A percentile compares a stretch with the other conserved stretches of the same genome.
Conservation (phyloP, 2,329 filamentous ascomycete genomes). For the Grosmannia clavigera region DNA sequence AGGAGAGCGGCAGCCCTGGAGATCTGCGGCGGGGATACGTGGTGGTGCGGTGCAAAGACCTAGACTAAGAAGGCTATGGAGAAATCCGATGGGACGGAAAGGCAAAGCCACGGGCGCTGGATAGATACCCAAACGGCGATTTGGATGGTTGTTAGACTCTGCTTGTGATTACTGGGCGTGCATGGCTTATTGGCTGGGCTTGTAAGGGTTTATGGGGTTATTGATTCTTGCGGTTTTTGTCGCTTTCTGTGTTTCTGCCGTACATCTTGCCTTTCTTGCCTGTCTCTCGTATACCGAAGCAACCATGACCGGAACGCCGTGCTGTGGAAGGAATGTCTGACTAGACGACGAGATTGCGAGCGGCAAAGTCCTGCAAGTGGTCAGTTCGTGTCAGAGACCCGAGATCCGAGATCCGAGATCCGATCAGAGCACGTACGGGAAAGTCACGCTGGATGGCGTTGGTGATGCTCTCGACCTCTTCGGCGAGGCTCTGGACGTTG, state of each 20-base stretch:
- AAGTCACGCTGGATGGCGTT: conserved; percentile 70
- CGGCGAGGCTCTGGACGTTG: conserved; percentile 74
- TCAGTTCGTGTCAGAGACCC: not conserved
- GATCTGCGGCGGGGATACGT: conserved; percentile 40
- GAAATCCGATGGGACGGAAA: no score
- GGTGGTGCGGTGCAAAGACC: conserved; percentile 37
- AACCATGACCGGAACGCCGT: not conserved
- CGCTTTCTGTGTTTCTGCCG: no score
- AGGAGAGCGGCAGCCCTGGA: conserved; percentile 35
- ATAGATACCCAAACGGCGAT: not conserved
- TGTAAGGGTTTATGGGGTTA: no score
- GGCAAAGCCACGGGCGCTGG: no score
- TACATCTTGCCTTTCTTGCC: no score
- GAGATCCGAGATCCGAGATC: no score
- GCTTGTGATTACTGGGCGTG: not conserved
- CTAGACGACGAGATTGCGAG: conserved; percentile 35
- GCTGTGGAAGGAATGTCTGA: not conserved
- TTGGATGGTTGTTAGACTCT: not conserved
- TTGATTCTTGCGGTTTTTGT: not conserved
- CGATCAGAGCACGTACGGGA: conserved; percentile 35
- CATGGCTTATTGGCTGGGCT: no score
- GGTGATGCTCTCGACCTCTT: conserved; percentile 70
- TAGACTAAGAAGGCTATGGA: conserved; percentile 26
- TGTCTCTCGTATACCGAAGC: not conserved
- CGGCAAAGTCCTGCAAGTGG: conserved; percentile 38